Base-by-base conservation (phyloP, 73 alveolate species). In the Paramecium bursaria region DNA sequence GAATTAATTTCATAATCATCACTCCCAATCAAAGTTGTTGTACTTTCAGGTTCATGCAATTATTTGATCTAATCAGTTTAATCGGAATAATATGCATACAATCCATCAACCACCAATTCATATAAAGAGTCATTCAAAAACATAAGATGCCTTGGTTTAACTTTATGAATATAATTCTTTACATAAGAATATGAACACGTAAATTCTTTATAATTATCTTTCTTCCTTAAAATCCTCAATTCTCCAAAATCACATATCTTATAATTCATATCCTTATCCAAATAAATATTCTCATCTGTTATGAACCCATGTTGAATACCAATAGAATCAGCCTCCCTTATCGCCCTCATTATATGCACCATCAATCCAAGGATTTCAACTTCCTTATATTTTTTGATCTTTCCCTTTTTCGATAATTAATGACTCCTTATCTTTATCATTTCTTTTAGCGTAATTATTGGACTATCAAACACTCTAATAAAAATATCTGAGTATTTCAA, bases 301-400 rank as follows among this genome's bases (percentile, higher is more conserved):
- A 57, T 44, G 31, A 29, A 29, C 9, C 76, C 76, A 57, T 57
- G 76, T n/a, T 57, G 26, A 57, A 57, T 57, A 57, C 31, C 26
- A n/a, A 57, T 57, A 2, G 76, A 23, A 29, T 57, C 39, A 2
- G 76, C 76, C 6, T 57, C 76, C 15, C 47, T 57, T 0, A 57
- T 27, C 26, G 76, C 76, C 31, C 76, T 57, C 76, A 57, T 57
- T 44, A 57, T 26, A n/a, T 25, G 49, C 4, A 57, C 39, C 9
- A 57, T 29, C 7, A 57, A 57, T 57, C 76, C 76, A 4, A 57
- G 21, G 19, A 57, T 57, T 57, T 57, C 76, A n/a, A 29, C 26
- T n/a, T 57, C 76, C 31, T 29, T 51, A 51, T 51, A 51, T n/a
- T n/a, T n/a, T n/a, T n/a, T 2, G 74, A 33, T 3, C 74, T 44